Percentiles rank a stretch among this genome's conserved stretches.
Conservation (phyloP, 1,284 basidiomycete species). For the Volvariella surrecta region DNA sequence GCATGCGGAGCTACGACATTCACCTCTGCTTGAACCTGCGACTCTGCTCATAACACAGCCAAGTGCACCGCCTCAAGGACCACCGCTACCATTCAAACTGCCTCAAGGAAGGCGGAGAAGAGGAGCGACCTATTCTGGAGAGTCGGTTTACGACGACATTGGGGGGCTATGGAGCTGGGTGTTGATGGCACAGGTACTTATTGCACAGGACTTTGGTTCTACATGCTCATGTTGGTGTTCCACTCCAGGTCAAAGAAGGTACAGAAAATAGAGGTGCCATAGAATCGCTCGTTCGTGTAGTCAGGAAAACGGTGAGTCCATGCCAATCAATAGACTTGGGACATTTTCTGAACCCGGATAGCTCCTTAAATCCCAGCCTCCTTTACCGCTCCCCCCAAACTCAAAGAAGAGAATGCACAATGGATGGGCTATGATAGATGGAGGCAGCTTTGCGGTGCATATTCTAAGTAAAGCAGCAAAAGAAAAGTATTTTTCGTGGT, state of each 20-base stretch:
- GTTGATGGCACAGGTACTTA: conserved; percentile 54
- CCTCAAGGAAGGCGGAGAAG: conserved; percentile 57
- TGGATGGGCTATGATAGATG: conserved; percentile 79
- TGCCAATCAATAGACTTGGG: neutral
- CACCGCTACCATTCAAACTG: conserved; percentile 38
- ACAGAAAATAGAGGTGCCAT: conserved; percentile 71
- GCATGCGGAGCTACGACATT: conserved; percentile 41
- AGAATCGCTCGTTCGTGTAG: conserved; percentile 57
- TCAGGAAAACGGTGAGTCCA: conserved; percentile 53
- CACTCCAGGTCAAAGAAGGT: conserved; percentile 63
- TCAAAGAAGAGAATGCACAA: conserved; percentile 47
- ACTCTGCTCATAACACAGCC: conserved; percentile 45
- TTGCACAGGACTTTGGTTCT: neutral
- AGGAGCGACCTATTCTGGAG: conserved; percentile 57
- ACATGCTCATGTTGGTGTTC: neutral
- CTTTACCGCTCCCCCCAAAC: conserved; percentile 52
- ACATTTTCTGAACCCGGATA: conserved; percentile 16
- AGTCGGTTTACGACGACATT: conserved; percentile 41
- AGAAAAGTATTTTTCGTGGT: conserved; percentile 48
- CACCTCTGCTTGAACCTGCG: conserved; percentile 55
- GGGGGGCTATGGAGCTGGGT: conserved; percentile 67
- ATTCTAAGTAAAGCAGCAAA: conserved; percentile 53
- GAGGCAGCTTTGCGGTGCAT: conserved; percentile 69
- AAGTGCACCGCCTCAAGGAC: conserved; percentile 37
- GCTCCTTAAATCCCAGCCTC: conserved; percentile 46